Percentiles rank a stretch among this genome's conserved stretches.
These are phyloP conservation scores for Cenococcum geophilum DNA, from an alignment of 495 filamentous ascomycete genomes.

Conservation along the genomic window DNA sequence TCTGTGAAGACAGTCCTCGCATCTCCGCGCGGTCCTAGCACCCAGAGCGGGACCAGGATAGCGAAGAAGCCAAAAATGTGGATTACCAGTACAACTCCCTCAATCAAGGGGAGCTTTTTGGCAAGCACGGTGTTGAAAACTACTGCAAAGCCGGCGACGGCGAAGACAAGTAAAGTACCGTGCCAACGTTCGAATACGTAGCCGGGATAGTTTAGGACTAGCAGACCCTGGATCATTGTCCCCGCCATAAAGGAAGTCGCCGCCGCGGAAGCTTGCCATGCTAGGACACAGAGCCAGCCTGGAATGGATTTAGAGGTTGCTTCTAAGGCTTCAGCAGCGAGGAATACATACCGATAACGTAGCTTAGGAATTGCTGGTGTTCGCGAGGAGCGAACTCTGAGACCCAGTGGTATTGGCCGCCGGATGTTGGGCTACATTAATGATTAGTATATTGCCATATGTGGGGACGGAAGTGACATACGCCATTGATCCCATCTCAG, in stretches of 20 bases:
- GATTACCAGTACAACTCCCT: constrained; percentile 54
- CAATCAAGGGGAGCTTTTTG: constrained; percentile 50
- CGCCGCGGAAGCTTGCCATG: constrained; percentile 55
- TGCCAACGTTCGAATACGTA: constrained; percentile 20
- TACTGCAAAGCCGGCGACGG: constrained; percentile 44
- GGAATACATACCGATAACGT: constrained; percentile 23
- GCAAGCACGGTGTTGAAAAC: constrained; percentile 54
- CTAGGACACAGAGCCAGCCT: constrained; percentile 54
- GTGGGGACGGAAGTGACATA: neutral
- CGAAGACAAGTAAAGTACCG: constrained; percentile 27
- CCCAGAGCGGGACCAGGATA: constrained; percentile 53
- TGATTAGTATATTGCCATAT: neutral
- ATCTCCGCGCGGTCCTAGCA: constrained; percentile 46
- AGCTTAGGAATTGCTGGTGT: constrained; percentile 33
- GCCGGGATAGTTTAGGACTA: constrained; percentile 12
- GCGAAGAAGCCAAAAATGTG: constrained; percentile 59
- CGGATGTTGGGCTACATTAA: constrained; percentile 15
- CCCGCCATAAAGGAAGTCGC: constrained; percentile 50
- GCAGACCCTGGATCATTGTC: constrained; percentile 41
- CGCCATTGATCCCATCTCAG: constrained; percentile 34
- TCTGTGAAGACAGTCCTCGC: constrained; percentile 47
- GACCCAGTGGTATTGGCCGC: constrained; percentile 39
- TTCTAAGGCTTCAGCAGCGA: too few species aligned
- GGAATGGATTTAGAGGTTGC: neutral
- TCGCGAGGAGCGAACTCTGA: constrained; percentile 33